A percentile compares a stretch with the other conserved stretches of the same genome.
Conservation (phyloP, 352 stramenopile species). For the Phytopythium mirpurense region DNA sequence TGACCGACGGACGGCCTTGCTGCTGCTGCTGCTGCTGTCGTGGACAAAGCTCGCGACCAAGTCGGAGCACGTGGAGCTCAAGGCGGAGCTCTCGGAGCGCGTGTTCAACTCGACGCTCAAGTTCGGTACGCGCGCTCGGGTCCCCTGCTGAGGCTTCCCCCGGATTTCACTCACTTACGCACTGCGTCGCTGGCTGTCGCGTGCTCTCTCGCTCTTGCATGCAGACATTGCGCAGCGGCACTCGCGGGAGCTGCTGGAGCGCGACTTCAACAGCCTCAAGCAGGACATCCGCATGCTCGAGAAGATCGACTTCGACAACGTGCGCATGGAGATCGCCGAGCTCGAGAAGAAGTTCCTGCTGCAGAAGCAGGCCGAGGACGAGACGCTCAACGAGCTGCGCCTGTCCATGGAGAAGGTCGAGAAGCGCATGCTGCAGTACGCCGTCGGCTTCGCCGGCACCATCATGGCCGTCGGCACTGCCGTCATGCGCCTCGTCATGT, state of each 20-base stretch:
- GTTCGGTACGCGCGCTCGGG: conserved; percentile 42
- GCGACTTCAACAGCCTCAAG: conserved; percentile 88
- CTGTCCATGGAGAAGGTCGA: conserved; percentile 88
- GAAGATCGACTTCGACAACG: conserved; percentile 89
- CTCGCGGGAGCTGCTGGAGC: conserved; percentile 82
- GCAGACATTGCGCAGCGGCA: conserved; percentile 86
- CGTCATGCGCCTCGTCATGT: conserved; percentile 71
- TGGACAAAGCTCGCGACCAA: conserved; percentile 69
- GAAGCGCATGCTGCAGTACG: conserved; percentile 88
- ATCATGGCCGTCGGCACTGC: conserved; percentile 83
- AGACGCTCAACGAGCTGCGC: conserved; percentile 81
- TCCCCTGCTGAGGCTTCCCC: too few relatives aligned
- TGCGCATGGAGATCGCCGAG: conserved; percentile 83
- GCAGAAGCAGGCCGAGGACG: conserved; percentile 85
- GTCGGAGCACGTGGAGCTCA: conserved; percentile 81
- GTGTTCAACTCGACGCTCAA: conserved; percentile 89
- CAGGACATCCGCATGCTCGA: conserved; percentile 89
- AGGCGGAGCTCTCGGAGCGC: conserved; percentile 80
- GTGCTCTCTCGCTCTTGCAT: background rate
- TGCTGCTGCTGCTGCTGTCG: background rate
- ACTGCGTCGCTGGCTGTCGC: background rate
- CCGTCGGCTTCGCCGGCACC: conserved; percentile 80
- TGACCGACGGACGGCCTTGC: too few relatives aligned
- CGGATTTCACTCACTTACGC: too few relatives aligned
- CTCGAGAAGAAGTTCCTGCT: conserved; percentile 88